Base-by-base conservation (phyloP, 2,329 filamentous ascomycete species). In the Calonectria naviculata region DNA sequence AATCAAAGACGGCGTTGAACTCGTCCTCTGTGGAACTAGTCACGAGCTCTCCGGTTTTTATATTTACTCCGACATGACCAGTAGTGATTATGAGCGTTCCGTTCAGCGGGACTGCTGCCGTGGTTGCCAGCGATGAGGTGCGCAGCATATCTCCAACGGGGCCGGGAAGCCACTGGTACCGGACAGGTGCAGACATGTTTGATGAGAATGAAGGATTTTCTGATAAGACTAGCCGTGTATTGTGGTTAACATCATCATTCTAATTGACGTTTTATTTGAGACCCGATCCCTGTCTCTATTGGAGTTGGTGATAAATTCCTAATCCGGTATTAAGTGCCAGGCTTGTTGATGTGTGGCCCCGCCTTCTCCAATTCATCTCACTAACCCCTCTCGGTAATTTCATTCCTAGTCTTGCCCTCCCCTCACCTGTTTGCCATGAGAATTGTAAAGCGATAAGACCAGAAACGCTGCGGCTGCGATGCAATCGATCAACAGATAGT, bases 1-100 rank as follows among this genome's bases (percentile, higher is more conserved):
- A 75, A 46, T 74, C 52, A 34, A 74, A 67, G 5, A 75, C 31
- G 21, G 73, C 73, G 26, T 70, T 68, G 41, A 75, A 75, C 10
- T 75, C 72, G 21, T 46, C 72, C 3, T 72, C 47, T 9, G 66
- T 61, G 13, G 67, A 68, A 13, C 56, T 56, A 13, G 70, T 73
- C 0, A 74, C 72, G 9, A 75, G 62, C 34, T 71, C 38, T 8
- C 73, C 73, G 1, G 72, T 75, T 31, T 70, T 60, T 19, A 74
- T 58, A 31, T 74, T 56, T 12, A 75, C 65, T 6, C 73, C 73
- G 17, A 75, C 70, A 44, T 74, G 72, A 2, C 72, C 72, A 1
- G 72, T 74, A 0, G 72, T 74, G 38, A 70, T 44, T 47, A 74
- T 47, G 9, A 75, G 58, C 4, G 26, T 62, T 0, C 73, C 72